Conservation (phyloP, 257 asterid genomes). For the Cordia subcordata region DNA sequence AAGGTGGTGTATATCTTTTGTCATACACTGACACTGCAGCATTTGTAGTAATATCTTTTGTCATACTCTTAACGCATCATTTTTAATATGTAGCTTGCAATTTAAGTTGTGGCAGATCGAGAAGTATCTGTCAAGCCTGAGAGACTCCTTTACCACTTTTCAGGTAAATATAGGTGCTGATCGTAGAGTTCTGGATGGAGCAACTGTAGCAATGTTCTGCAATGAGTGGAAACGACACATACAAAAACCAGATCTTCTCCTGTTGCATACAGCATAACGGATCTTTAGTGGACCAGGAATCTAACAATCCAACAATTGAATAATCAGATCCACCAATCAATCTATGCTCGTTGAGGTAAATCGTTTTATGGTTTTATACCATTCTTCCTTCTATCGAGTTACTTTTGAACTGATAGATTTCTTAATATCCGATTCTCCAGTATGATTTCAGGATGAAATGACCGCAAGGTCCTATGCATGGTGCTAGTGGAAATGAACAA, state of each 20-base stretch:
- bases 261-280: conserved; percentile 66
- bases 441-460: background rate
- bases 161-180: conserved; percentile 89
- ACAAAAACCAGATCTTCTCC: conserved; percentile 83
- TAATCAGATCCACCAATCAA: too few relatives aligned
- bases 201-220: conserved; percentile 88
- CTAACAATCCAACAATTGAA: background rate
- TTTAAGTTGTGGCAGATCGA: background rate
- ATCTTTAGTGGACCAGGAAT: background rate
- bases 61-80: too few relatives aligned
- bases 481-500: too few relatives aligned
- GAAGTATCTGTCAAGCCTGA: background rate
- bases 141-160: background rate
- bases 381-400: too few relatives aligned
- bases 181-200: conserved; percentile 93
- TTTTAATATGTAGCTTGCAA: background rate
- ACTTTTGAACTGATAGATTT: too few relatives aligned
- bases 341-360: background rate
- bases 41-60: too few relatives aligned
- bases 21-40: too few relatives aligned
- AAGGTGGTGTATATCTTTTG: background rate
- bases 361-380: too few relatives aligned
- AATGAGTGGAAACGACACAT: conserved; percentile 77
- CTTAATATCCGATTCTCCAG: too few relatives aligned
- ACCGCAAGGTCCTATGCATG: too few relatives aligned